phyloP scores from a whole-genome alignment of 768 basidiomycete species.

The Fibroporia radiculosa region DNA sequence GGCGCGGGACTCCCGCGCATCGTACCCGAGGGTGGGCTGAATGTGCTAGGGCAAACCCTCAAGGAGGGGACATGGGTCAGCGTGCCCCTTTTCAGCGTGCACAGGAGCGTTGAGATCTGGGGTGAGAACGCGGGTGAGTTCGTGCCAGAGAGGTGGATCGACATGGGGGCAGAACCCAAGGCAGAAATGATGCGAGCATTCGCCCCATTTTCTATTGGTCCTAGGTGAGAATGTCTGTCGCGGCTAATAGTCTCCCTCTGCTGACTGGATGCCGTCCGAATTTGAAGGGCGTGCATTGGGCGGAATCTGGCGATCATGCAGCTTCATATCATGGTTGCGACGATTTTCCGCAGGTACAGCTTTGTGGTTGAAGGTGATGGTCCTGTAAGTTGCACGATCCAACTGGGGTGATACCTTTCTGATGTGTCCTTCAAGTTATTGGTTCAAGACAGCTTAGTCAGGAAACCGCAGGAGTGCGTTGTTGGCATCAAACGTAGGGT shows the following conservation, averaged over 20 bases:
- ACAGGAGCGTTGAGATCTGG: conserved; percentile 12
- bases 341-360: conserved; percentile 65
- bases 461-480: not conserved
- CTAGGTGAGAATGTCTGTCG: conserved; percentile 5
- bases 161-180: conserved; percentile 3
- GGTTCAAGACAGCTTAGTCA: not conserved
- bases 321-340: conserved; percentile 59
- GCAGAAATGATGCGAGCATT: conserved; percentile 6
- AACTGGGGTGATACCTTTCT: too few species aligned
- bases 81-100: conserved; percentile 12
- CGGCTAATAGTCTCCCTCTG: too few species aligned
- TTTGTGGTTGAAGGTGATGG: conserved; percentile 54
- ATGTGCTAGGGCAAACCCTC: conserved; percentile 15
- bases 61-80: conserved; percentile 18
- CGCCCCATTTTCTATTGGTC: conserved; percentile 11
- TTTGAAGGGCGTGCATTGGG: conserved; percentile 7
- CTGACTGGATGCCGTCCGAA: too few species aligned
- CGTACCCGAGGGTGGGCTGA: conserved; percentile 19
- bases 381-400: conserved; percentile 26
- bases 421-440: not conserved
- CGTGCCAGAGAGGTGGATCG: conserved; percentile 18
- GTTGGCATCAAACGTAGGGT: conserved; percentile 4
- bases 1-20: conserved; percentile 23
- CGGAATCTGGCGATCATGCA: conserved; percentile 3
- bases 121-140: conserved; percentile 13